These are phyloP conservation scores for Exophiala viscosa DNA, from an alignment of 2,329 filamentous ascomycete genomes.

Conservation along the genomic window DNA sequence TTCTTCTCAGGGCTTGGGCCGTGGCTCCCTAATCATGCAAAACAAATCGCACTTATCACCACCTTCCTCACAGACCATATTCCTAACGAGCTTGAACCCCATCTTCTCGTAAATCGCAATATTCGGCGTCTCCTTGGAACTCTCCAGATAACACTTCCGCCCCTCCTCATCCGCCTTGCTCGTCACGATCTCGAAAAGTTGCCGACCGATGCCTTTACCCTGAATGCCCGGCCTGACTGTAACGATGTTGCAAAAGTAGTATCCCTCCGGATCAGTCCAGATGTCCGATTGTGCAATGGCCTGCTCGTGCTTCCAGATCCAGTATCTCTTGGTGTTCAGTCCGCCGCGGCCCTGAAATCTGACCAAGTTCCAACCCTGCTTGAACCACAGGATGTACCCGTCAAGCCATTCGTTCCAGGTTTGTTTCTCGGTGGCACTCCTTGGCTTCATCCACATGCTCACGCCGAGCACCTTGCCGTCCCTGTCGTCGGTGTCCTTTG, in stretches of 20 bases:
- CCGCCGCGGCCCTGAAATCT: conserved; percentile 64
- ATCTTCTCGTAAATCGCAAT: conserved; percentile 66
- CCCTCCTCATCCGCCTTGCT: conserved; percentile 61
- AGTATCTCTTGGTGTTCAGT: conserved; percentile 63
- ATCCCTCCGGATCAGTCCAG: conserved; percentile 64
- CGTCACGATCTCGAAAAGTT: conserved; percentile 62
- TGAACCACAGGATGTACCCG: conserved; percentile 62
- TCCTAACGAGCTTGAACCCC: conserved; percentile 62
- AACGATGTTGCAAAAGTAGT: conserved; percentile 75
- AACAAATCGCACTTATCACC: conserved; percentile 54
- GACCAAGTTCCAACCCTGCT: conserved; percentile 65
- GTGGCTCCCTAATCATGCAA: conserved; percentile 28
- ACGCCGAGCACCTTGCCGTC: conserved; percentile 59
- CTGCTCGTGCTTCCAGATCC: conserved; percentile 68
- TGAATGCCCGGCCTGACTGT: conserved; percentile 64
- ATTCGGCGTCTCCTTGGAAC: conserved; percentile 64
- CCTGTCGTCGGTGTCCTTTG: conserved; percentile 53
- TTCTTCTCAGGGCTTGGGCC: conserved; percentile 3
- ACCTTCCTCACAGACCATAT: conserved; percentile 64
- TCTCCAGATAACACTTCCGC: conserved; percentile 67
- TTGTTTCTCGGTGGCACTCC: conserved; percentile 43
- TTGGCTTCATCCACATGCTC: conserved; percentile 67
- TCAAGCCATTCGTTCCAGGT: conserved; percentile 63
- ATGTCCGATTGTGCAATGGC: conserved; percentile 57
- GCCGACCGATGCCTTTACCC: conserved; percentile 63